phyloP scores from a whole-genome alignment of 2,329 filamentous ascomycete species.

The Cadophora luteo-olivacea region DNA sequence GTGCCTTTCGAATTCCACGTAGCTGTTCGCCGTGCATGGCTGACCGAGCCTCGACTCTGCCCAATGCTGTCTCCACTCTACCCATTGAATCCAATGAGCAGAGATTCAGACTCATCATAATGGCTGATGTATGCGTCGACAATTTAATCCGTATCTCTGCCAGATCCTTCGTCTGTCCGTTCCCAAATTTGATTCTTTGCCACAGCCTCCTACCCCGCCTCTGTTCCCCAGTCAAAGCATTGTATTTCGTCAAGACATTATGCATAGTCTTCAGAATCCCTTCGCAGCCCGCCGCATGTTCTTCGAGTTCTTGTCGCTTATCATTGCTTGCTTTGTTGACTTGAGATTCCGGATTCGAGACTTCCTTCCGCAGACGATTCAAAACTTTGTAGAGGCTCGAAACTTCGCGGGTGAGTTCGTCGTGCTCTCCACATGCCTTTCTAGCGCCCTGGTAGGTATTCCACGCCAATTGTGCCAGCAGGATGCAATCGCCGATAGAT shows the following conservation, averaged over 20 bases:
- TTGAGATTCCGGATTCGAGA: constrained; percentile 58
- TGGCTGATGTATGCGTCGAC: constrained; percentile 28
- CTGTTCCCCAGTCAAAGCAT: constrained; percentile 27
- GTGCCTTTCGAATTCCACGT: constrained; percentile 14
- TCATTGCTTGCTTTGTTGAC: constrained; percentile 48
- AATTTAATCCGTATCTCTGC: constrained; percentile 25
- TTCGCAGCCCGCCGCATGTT: constrained; percentile 23
- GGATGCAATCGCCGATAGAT: constrained; percentile 24
- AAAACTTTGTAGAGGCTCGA: constrained; percentile 59
- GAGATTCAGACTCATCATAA: constrained; percentile 29
- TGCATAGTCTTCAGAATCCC: constrained; percentile 25
- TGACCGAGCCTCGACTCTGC: constrained; percentile 4
- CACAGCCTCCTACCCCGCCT: constrained; percentile 26
- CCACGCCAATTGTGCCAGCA: constrained; percentile 25
- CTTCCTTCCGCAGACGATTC: constrained; percentile 60
- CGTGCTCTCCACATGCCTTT: constrained; percentile 53
- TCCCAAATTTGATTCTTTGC: constrained; percentile 30
- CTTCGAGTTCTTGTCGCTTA: constrained; percentile 24
- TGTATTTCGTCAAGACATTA: constrained; percentile 29
- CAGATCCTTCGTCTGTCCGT: constrained; percentile 31
- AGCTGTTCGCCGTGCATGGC: constrained; percentile 12
- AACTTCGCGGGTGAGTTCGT: constrained; percentile 55
- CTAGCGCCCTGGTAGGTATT: constrained; percentile 40
- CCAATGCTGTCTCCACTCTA: constrained; percentile 22
- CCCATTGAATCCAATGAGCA: constrained; percentile 25